Base-by-base conservation (phyloP, 495 filamentous ascomycete genomes). In the Talaromyces borbonicus region DNA sequence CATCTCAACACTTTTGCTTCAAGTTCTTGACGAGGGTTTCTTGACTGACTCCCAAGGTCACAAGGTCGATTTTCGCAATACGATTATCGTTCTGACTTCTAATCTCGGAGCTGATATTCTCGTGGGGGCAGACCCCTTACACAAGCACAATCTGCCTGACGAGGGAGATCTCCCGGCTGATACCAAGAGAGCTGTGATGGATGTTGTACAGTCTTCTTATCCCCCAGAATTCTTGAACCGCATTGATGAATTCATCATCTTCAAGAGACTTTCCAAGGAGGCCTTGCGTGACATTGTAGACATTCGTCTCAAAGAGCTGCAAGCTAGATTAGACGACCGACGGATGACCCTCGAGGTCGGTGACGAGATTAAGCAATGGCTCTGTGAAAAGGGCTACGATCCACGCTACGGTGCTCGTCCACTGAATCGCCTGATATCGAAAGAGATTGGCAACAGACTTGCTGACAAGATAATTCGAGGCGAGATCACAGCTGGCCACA, bases 11-110 rank as follows among this genome's bases (percentile, higher is more conserved):
- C 67, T 98, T n/a, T 77, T 98, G 4, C 77, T 98, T 1, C 92
- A 97, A 53, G 92, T 97, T 1, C 77, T 98, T 0, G 92, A 98
- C 64, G 92, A 97, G 61, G 92, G 90, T 9, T 96, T 90, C 69
- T 74, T 98, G 20, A 95, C 92, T 4, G 92, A 97, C 61, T 75
- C 88, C 3, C 90, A 97, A 61, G 92, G 92, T 27, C 92, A 95
- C 66, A 93, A 89, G 56, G 80, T 98, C 38, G 92, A 97, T 59
- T 97, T 97, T 70, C 74, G 87, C 25, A 95, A 95, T 58, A 96
- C 90, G 12, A 81, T 97, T 51, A 95, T 98, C 54, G 90, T 97
- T 0, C 72, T 98, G 27, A 96, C 92, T 0, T 94, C 87, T 22
- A 98, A 98, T 60, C 80, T 98, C 30, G 90, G 55, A 12, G 71